Base-by-base conservation (phyloP, 352 stramenopile genomes). In the Globisporangium cylindrosporum region DNA sequence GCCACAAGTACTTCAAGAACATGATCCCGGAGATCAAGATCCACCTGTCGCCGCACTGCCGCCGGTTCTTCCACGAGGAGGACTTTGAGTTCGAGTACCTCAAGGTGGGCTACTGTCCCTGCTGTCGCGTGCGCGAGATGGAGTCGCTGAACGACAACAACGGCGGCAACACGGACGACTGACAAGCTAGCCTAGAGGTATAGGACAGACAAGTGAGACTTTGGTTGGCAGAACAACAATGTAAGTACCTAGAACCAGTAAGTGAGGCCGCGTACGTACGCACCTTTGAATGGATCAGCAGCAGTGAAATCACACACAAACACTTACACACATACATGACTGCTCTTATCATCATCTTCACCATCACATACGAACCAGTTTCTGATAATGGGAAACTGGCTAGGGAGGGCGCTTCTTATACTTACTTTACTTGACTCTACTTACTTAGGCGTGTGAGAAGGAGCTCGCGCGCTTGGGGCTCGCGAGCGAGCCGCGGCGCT, bases 1-100 rank as follows among this genome's bases (percentile, higher is more conserved):
- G 86, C 48, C 70, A 70, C 20, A 88, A 86, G 53, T 97, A 82
- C 75, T 97, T 89, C 75, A 95, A 94, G 71, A 98, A 97, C 81
- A 98, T 98, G 90, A 94, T 98, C 67, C 76, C 94, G 12, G 89
- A 98, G 72, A 95, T 98, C 71, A 91, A 94, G 66, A 90, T 98
- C 43, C 79, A 95, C 67, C 73, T 97, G 56, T 98, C 87, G 25
- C 90, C 82, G 27, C 80, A 93, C 61, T 98, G 94, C 73, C 89
- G 93, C 56, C 82, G 85, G 53, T 98, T 98, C 64, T 98, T 98
- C 80, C 90, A 98, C 76, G 90, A 98, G 66, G 90, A 98, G 73
- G 93, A 98, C 75, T 98, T 98, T 69, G 95, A 98, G 80, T 97
- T 98, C 54, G 90, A 93, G 58, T 94, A 97, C 67, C 79, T 98